Base-by-base conservation (phyloP, 352 stramenopile species). In the Globisporangium perplexum region DNA sequence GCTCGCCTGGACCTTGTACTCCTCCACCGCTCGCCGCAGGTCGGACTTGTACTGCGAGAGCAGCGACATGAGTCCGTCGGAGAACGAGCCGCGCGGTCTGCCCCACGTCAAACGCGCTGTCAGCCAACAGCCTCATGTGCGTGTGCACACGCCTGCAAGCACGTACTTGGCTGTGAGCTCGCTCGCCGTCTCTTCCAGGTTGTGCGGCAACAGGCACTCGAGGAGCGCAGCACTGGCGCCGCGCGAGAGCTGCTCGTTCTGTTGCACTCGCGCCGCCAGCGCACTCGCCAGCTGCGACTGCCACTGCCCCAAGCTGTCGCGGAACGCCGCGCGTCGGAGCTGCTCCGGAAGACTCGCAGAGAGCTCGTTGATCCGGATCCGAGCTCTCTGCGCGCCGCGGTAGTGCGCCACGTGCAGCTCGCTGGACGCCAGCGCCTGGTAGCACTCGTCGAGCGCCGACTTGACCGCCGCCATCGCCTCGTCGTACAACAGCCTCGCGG, bases 1-100 rank as follows among this genome's bases (percentile, higher is more conserved):
- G 24, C 55, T 71, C 18, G 59, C 53, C 53, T 59, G 22, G 1
- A 56, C 45, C n/a, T 59, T 61, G 63, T 84, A 87, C n/a, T 63
- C 50, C 7, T 66, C 54, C 0, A 86, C n/a, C 10, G 74, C 69
- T 23, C 58, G 57, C 10, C 60, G 53, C 26, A 89, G 47, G 57
- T 85, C 71, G 18, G 71, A 75, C 55, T 84, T 78, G 59, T 86
- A 86, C 55, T 85, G 69, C 20, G 71, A 77, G 28, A 87, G 50
- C 31, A 78, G 43, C n/a, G 57, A 54, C 26, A 74, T 45, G 1
- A 89, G 58, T 1, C 72, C 72, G 52, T 87, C 75, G 0, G 66
- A 66, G 53, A 89, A 89, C 2, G 66, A 68, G 1, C 77, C 69
- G 22, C 71, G 75, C 24, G 71, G 36, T 44, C 63, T 68, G 38